These are phyloP conservation scores for Linaria vulgaris DNA, from an alignment of 257 asterid genomes.

Conservation along the genomic window DNA sequence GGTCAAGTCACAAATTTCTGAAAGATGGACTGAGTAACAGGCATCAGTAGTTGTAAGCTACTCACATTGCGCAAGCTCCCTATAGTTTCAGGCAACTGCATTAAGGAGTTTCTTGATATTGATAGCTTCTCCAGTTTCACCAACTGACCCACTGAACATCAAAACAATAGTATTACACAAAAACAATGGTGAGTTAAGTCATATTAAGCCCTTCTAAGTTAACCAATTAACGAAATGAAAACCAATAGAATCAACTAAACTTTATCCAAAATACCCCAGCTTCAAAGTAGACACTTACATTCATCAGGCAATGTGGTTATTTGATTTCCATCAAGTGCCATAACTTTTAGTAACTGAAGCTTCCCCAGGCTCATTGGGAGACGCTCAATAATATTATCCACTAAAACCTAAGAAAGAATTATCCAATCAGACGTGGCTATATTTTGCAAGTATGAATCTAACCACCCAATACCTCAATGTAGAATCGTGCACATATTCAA, in stretches of 20 bases:
- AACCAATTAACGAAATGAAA: constrained; percentile 11
- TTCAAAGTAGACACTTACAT: constrained; percentile 48
- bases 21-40: background rate
- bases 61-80: constrained; percentile 99
- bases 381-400: constrained; percentile 73
- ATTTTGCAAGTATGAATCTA: background rate
- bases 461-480: background rate
- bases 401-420: constrained; percentile 60
- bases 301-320: constrained; percentile 86
- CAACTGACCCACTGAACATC: constrained; percentile 87
- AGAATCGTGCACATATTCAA: background rate
- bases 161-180: constrained; percentile 7
- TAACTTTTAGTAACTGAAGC: constrained; percentile 78
- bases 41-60: constrained; percentile 21
- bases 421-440: background rate
- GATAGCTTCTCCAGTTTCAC: constrained; percentile 92
- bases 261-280: constrained; percentile 11
- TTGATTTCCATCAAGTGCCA: constrained; percentile 80
- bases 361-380: constrained; percentile 88
- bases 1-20: background rate
- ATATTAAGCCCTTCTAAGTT: constrained; percentile 18
- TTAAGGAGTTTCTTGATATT: constrained; percentile 61
- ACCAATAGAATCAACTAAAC: constrained; percentile 21
- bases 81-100: constrained; percentile 79
- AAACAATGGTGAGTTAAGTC: background rate